Conservation (phyloP, 2,329 filamentous ascomycete genomes). For the Fusarium sp. region DNA sequence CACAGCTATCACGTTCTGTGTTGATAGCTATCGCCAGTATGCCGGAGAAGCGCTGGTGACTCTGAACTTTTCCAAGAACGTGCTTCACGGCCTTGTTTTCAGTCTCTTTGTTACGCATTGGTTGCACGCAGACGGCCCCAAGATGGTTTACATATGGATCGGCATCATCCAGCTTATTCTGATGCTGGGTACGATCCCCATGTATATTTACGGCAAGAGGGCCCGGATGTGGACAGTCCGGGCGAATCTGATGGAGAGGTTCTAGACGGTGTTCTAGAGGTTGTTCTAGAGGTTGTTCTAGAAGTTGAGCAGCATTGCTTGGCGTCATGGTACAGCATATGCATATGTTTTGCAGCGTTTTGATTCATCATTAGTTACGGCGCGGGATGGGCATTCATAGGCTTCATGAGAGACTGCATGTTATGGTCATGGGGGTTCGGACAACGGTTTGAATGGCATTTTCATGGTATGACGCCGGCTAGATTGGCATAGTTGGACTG, state of each 20-base stretch:
- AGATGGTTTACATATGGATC: slow-evolving; percentile 79
- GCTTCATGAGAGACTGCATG: slow-evolving; percentile 5
- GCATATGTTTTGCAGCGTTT: slow-evolving; percentile 1
- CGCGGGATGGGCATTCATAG: slow-evolving; percentile 1
- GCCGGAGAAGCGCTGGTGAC: slow-evolving; percentile 94
- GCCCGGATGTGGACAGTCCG: slow-evolving; percentile 93
- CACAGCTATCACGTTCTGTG: slow-evolving; percentile 90
- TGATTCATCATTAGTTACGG: slow-evolving; percentile 3
- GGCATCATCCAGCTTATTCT: slow-evolving; percentile 84
- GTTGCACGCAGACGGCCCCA: slow-evolving; percentile 77
- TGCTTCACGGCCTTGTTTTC: slow-evolving; percentile 89
- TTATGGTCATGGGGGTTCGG: slow-evolving; percentile 9
- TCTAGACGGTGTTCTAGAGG: slow-evolving; percentile 39
- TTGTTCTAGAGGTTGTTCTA: neutral
- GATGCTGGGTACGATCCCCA: slow-evolving; percentile 78
- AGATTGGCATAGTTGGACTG: neutral
- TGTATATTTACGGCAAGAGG: slow-evolving; percentile 94
- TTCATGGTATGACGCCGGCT: neutral
- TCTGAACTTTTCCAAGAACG: slow-evolving; percentile 92
- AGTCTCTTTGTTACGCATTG: slow-evolving; percentile 86
- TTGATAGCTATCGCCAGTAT: slow-evolving; percentile 92
- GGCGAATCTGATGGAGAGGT: slow-evolving; percentile 85
- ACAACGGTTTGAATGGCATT: neutral
- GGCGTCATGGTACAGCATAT: slow-evolving; percentile 11
- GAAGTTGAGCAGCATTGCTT: slow-evolving; percentile 10